These are phyloP conservation scores for Scutellaria galericulata DNA, from an alignment of 257 asterid genomes.

Conservation along the genomic window DNA sequence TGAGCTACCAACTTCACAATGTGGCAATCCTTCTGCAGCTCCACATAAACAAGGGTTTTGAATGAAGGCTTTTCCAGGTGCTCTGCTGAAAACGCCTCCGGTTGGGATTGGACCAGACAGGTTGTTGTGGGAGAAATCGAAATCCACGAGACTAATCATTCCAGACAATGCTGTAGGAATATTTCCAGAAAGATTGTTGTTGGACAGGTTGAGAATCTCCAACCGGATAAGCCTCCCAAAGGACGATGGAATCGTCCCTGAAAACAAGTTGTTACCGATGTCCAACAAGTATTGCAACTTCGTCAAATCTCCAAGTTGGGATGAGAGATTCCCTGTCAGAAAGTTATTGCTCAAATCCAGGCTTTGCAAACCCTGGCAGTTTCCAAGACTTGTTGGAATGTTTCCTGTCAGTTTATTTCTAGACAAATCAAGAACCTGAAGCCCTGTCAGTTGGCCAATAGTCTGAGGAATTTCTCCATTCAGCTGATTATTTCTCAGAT, in stretches of 20 bases:
- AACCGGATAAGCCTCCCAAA: constrained; percentile 60
- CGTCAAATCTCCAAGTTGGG: constrained; percentile 58
- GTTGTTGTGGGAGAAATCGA: constrained; percentile 64
- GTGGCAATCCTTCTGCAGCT: constrained; percentile 53
- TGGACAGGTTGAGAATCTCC: constrained; percentile 71
- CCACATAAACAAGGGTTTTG: constrained; percentile 77
- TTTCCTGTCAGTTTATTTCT: constrained; percentile 56
- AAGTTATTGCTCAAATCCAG: constrained; percentile 60
- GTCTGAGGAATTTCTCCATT: constrained; percentile 61
- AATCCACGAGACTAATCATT: constrained; percentile 56
- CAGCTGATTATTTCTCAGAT: constrained; percentile 62
- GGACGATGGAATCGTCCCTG: constrained; percentile 65
- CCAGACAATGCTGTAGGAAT: constrained; percentile 61
- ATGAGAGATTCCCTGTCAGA: constrained; percentile 66
- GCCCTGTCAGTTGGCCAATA: constrained; percentile 49
- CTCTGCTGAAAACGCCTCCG: constrained; percentile 44
- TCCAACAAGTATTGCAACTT: constrained; percentile 58
- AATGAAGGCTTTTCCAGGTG: constrained; percentile 49
- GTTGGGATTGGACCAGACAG: constrained; percentile 70
- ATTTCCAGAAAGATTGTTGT: constrained; percentile 63
- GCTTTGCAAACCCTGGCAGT: constrained; percentile 46
- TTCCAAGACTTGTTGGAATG: constrained; percentile 57
- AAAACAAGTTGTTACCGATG: constrained; percentile 62
- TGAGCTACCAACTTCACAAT: constrained; percentile 44
- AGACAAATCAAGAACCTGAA: constrained; percentile 66